Evolutionary conservation across 1,284 basidiomycete genomes (phyloP).

Genomic region (Trichosporon sp.): DNA sequence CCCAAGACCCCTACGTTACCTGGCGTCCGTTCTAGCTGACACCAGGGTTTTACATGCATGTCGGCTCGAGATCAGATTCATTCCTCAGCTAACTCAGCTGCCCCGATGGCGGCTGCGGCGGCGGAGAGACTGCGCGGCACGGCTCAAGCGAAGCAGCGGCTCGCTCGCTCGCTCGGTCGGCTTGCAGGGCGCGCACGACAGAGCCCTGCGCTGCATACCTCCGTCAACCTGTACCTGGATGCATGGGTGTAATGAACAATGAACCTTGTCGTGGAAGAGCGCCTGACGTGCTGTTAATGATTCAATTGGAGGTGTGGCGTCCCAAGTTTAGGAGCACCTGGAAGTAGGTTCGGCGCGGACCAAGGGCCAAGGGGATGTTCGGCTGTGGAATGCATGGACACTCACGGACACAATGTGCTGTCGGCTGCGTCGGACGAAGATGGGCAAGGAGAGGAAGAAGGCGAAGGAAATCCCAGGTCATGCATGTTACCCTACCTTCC

Average conservation of each 20-base stretch:
- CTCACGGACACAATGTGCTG: no score
- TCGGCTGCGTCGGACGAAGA: no score
- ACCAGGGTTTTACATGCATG: neutral
- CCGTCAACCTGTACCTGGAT: neutral
- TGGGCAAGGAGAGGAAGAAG: neutral
- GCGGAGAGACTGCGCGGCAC: neutral
- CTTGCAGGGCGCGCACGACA: neutral
- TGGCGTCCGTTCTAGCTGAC: neutral
- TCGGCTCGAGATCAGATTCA: neutral
- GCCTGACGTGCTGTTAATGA: no score
- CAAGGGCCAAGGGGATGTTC: neutral
- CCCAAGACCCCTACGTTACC: no score
- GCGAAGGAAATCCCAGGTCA: neutral
- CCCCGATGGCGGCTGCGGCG: neutral
- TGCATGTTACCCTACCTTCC: neutral
- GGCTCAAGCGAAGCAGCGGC: no score
- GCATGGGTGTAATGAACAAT: neutral
- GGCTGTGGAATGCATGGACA: neutral
- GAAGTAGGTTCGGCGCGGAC: neutral
- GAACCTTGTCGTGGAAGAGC: no score
- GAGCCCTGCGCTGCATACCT: neutral
- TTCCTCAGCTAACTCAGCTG: no score
- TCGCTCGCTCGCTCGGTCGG: no score
- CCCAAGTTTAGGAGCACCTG: neutral
- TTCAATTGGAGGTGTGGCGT: neutral